Evolutionary conservation across 331 rosid species (phyloP).

Genomic region (Ulmus americana): DNA sequence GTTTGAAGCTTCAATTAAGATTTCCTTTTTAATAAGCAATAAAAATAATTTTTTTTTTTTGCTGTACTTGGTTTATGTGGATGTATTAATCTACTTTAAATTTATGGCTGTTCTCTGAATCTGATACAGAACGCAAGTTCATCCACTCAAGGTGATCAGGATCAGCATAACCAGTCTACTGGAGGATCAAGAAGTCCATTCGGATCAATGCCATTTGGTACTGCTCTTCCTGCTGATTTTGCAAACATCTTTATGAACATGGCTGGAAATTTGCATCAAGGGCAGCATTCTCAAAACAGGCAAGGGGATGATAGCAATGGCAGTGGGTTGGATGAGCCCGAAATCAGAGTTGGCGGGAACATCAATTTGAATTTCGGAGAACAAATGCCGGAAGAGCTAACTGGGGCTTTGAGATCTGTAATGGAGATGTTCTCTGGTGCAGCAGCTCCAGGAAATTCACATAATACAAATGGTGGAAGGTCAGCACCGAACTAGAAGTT

Average conservation of each 20-base stretch:
- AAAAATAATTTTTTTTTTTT: not conserved
- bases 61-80: not conserved
- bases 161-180: constrained; percentile 39
- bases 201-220: constrained; percentile 45
- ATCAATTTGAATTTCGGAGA: constrained; percentile 48
- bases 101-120: not conserved
- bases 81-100: not conserved
- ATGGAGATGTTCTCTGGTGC: constrained; percentile 64
- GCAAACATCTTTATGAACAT: constrained; percentile 67
- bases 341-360: constrained; percentile 39
- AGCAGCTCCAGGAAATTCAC: constrained; percentile 38
- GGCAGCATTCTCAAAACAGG: constrained; percentile 41
- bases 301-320: constrained; percentile 26
- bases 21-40: too few relatives aligned
- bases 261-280: constrained; percentile 43
- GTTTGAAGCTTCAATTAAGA: too few relatives aligned
- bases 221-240: constrained; percentile 32
- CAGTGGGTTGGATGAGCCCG: constrained; percentile 37
- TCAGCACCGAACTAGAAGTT: constrained; percentile 45
- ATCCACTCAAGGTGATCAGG: constrained; percentile 33
- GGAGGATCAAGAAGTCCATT: constrained; percentile 50
- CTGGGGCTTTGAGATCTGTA: constrained; percentile 54
- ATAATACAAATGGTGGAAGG: constrained; percentile 41
- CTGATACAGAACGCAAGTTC: constrained; percentile 41
- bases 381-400: constrained; percentile 56